Percentiles rank a stretch among this genome's conserved stretches.
Conservation (phyloP, 805 yeast species). For the Isabelozyma rhagii region DNA sequence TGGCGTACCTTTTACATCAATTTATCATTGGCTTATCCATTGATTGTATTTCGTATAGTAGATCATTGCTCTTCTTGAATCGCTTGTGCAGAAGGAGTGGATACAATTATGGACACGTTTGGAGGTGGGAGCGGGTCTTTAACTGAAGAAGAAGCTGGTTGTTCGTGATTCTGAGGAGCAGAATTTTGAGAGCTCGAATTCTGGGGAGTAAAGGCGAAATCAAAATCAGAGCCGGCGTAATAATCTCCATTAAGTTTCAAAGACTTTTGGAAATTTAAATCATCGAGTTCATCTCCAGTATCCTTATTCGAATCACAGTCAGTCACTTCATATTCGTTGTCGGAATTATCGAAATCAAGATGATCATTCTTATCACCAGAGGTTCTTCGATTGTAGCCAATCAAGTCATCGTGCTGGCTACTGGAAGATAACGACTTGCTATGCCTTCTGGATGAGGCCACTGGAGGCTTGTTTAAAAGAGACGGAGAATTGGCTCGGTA, state of each 20-base stretch:
- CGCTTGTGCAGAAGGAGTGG: constrained; percentile 4
- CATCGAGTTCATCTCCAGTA: not conserved
- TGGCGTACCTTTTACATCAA: too few relatives aligned
- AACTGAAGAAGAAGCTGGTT: not conserved
- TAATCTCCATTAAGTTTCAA: not conserved
- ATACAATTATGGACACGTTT: constrained; percentile 9
- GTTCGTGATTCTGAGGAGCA: not conserved
- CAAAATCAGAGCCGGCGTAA: not conserved
- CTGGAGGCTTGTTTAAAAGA: not conserved
- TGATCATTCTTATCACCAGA: not conserved
- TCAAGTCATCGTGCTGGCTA: constrained; percentile 31
- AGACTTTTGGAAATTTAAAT: not conserved
- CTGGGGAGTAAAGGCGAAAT: not conserved
- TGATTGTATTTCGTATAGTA: too few relatives aligned
- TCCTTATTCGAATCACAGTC: constrained; percentile 17
- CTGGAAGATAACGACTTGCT: constrained; percentile 32
- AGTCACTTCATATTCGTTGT: constrained; percentile 32
- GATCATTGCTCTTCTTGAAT: too few relatives aligned
- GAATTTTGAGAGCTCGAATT: not conserved
- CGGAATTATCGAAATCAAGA: constrained; percentile 23
- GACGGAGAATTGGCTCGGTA: not conserved
- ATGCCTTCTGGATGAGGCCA: constrained; percentile 19
- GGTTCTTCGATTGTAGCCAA: constrained; percentile 16
- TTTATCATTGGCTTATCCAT: too few relatives aligned
- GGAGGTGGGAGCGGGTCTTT: not conserved